Evolutionary conservation across 352 stramenopile genomes (phyloP).

Genomic region (Globisporangium abappressorium): DNA sequence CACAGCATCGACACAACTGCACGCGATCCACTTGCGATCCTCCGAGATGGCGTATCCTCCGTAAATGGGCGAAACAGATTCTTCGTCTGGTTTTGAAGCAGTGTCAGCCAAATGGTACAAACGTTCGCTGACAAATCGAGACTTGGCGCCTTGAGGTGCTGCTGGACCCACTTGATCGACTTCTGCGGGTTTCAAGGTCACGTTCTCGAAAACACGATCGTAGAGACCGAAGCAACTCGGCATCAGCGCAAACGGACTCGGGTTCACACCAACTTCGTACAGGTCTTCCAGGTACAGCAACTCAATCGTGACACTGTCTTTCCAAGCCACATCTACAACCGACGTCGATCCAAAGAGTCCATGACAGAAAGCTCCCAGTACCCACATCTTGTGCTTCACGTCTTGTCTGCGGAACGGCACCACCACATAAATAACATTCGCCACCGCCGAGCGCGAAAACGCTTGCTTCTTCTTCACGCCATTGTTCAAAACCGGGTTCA

Average conservation of each 20-base stretch:
- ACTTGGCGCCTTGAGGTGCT: constrained; percentile 9
- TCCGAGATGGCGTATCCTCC: constrained; percentile 51
- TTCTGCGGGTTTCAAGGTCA: constrained; percentile 42
- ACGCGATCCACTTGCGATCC: constrained; percentile 59
- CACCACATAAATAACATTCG: constrained; percentile 70
- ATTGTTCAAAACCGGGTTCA: constrained; percentile 46
- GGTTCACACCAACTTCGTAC: constrained; percentile 60
- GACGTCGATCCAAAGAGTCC: constrained; percentile 47
- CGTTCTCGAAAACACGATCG: constrained; percentile 58
- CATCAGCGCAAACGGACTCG: constrained; percentile 55
- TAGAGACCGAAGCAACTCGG: constrained; percentile 63
- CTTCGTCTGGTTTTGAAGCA: constrained; percentile 7
- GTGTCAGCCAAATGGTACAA: constrained; percentile 53
- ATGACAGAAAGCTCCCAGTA: constrained; percentile 53
- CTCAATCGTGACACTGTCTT: constrained; percentile 60
- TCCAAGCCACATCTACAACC: constrained; percentile 29
- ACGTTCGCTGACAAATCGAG: constrained; percentile 54
- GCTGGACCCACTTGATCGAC: not conserved
- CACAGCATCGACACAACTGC: constrained; percentile 49
- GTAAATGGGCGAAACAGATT: constrained; percentile 33
- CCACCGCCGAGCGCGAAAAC: constrained; percentile 58
- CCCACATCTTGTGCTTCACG: constrained; percentile 73
- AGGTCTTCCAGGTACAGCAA: constrained; percentile 72
- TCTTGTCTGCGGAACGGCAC: constrained; percentile 60
- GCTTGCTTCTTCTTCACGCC: constrained; percentile 57